Conservation (phyloP, 805 yeast genomes). For the Barnettozyma salicaria region DNA sequence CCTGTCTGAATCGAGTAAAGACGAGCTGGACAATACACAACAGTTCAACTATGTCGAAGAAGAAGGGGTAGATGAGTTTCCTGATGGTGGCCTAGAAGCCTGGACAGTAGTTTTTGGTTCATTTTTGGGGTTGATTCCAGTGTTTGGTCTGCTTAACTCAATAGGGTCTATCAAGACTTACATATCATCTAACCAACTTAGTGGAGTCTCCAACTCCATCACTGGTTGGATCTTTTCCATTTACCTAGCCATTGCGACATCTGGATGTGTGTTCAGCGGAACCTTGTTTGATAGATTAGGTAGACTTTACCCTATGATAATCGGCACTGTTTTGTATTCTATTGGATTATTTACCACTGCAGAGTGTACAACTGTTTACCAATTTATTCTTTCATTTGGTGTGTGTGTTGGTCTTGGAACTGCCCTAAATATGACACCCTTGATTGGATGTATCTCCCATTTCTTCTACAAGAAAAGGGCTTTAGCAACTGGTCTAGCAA, state of each 20-base stretch:
- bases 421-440: conserved; percentile 55
- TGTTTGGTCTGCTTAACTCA: conserved; percentile 54
- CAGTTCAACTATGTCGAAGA: conserved; percentile 14
- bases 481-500: conserved; percentile 44
- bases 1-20: conserved; percentile 7
- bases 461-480: conserved; percentile 61
- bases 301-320: conserved; percentile 37
- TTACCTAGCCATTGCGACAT: conserved; percentile 44
- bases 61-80: conserved; percentile 26
- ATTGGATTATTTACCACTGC: conserved; percentile 55
- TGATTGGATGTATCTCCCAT: conserved; percentile 56
- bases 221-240: conserved; percentile 63
- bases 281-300: conserved; percentile 62
- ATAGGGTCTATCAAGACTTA: conserved; percentile 64
- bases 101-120: conserved; percentile 55
- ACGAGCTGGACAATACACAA: conserved; percentile 3
- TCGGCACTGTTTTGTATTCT: conserved; percentile 41
- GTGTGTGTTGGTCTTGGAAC: conserved; percentile 53
- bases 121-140: conserved; percentile 51
- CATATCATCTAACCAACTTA: conserved; percentile 48
- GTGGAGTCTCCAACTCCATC: conserved; percentile 40
- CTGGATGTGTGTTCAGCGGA: conserved; percentile 50
- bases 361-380: conserved; percentile 46
- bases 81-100: conserved; percentile 55
- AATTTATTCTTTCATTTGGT: conserved; percentile 57